Conservation (phyloP, 352 stramenopile species). For the Phytophthora capsici region DNA sequence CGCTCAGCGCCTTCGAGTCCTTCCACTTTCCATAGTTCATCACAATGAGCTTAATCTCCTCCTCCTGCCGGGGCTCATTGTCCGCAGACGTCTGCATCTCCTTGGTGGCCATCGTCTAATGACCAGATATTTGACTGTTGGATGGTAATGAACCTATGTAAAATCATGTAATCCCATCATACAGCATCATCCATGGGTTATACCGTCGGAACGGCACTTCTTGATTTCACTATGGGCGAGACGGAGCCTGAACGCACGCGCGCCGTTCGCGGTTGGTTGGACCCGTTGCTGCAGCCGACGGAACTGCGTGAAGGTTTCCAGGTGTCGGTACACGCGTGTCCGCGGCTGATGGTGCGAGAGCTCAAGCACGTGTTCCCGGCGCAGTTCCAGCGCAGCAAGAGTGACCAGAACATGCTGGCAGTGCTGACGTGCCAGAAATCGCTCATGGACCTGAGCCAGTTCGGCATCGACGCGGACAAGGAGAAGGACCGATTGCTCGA, state of each 20-base stretch:
- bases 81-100: not conserved
- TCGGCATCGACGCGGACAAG: constrained; percentile 92
- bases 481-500: constrained; percentile 98
- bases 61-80: constrained; percentile 35
- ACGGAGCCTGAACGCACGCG: constrained; percentile 8
- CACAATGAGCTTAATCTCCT: constrained; percentile 84
- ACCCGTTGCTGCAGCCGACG: constrained; percentile 57
- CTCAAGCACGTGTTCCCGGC: constrained; percentile 83
- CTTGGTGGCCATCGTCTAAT: constrained; percentile 18
- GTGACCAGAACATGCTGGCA: constrained; percentile 67
- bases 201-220: constrained; percentile 9
- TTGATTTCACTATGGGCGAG: constrained; percentile 12
- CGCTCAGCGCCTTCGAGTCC: constrained; percentile 66
- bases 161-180: not conserved
- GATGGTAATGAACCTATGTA: not conserved
- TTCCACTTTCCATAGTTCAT: constrained; percentile 92
- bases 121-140: constrained; percentile 10
- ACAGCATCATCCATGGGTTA: not conserved
- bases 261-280: constrained; percentile 29
- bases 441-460: constrained; percentile 94
- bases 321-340: constrained; percentile 81
- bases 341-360: constrained; percentile 75
- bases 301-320: constrained; percentile 75
- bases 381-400: constrained; percentile 46
- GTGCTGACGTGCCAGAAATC: constrained; percentile 95